Percentiles rank a stretch among this genome's conserved stretches.
phyloP scores from a whole-genome alignment of 331 rosid genomes.

The Stylosanthes scabra region DNA sequence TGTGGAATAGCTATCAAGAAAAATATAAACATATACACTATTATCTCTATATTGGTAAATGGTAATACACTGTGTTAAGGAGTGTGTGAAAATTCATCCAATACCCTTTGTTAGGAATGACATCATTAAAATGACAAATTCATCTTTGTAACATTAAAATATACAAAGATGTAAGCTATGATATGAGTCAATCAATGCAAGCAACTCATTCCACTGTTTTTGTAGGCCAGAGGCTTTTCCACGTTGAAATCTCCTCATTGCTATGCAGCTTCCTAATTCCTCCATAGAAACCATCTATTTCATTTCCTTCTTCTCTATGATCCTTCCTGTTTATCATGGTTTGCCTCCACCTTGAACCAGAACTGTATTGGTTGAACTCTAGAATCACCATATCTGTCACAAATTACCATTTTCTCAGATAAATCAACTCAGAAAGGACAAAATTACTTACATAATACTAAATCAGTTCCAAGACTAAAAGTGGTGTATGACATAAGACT shows the following conservation, averaged over 20 bases:
- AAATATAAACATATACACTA: slow-evolving; percentile 8
- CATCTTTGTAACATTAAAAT: slow-evolving; percentile 27
- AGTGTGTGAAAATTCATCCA: slow-evolving; percentile 26
- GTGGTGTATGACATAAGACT: background rate
- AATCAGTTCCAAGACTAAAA: background rate
- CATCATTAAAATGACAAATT: slow-evolving; percentile 31
- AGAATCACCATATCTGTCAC: slow-evolving; percentile 66
- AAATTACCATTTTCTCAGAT: slow-evolving; percentile 34
- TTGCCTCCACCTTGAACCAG: slow-evolving; percentile 84
- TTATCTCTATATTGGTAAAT: background rate
- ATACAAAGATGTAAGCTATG: slow-evolving; percentile 31
- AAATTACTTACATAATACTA: background rate
- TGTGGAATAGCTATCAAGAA: background rate
- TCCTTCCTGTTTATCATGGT: slow-evolving; percentile 62
- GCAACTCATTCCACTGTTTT: slow-evolving; percentile 53
- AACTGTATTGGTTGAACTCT: slow-evolving; percentile 85
- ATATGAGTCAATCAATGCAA: slow-evolving; percentile 22
- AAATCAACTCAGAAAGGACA: background rate
- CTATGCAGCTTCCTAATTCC: slow-evolving; percentile 80
- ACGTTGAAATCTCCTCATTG: slow-evolving; percentile 66
- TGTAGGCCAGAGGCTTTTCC: slow-evolving; percentile 78
- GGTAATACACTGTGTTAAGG: slow-evolving; percentile 3
- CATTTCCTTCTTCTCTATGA: slow-evolving; percentile 85
- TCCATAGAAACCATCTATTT: slow-evolving; percentile 78
- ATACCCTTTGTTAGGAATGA: slow-evolving; percentile 28